Evolutionary conservation across 257 asterid genomes (phyloP).

Genomic region (Plantago elongata): DNA sequence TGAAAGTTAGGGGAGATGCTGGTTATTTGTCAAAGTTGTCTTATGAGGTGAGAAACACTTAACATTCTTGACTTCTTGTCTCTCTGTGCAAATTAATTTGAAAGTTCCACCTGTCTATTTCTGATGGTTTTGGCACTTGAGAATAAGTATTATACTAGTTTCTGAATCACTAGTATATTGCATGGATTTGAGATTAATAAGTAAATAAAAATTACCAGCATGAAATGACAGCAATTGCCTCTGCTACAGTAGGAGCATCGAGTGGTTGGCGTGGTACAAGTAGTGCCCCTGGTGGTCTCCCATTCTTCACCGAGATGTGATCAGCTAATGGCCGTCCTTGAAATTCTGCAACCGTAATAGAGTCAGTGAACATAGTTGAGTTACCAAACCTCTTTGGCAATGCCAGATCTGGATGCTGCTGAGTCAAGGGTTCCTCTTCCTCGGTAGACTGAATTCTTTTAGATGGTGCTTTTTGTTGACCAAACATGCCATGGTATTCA

Average conservation of each 20-base stretch:
- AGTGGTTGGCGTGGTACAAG: slow-evolving; percentile 69
- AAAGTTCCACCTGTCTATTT: too few relatives aligned
- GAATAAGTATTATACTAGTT: too few relatives aligned
- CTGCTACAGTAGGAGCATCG: slow-evolving; percentile 96
- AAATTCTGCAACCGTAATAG: slow-evolving; percentile 82
- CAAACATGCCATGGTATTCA: slow-evolving; percentile 64
- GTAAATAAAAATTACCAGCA: slow-evolving; percentile 57
- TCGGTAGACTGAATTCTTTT: slow-evolving; percentile 26
- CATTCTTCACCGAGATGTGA: slow-evolving; percentile 79
- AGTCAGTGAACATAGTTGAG: slow-evolving; percentile 70
- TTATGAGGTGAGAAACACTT: too few relatives aligned
- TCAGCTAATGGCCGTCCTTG: slow-evolving; percentile 96
- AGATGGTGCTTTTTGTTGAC: slow-evolving; percentile 51
- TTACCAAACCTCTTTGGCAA: slow-evolving; percentile 79
- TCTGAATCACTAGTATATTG: not conserved
- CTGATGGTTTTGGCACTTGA: too few relatives aligned
- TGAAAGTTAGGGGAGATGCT: too few relatives aligned
- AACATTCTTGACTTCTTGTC: too few relatives aligned
- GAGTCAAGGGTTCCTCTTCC: slow-evolving; percentile 67
- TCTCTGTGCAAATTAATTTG: too few relatives aligned
- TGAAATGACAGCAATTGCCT: slow-evolving; percentile 91
- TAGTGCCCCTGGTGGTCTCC: slow-evolving; percentile 87
- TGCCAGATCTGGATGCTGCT: slow-evolving; percentile 64
- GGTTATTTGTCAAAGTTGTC: too few relatives aligned
- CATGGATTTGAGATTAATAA: not conserved